Evolutionary conservation across 2,329 filamentous ascomycete species (phyloP).

Genomic region (Pseudopithomyces chartarum): DNA sequence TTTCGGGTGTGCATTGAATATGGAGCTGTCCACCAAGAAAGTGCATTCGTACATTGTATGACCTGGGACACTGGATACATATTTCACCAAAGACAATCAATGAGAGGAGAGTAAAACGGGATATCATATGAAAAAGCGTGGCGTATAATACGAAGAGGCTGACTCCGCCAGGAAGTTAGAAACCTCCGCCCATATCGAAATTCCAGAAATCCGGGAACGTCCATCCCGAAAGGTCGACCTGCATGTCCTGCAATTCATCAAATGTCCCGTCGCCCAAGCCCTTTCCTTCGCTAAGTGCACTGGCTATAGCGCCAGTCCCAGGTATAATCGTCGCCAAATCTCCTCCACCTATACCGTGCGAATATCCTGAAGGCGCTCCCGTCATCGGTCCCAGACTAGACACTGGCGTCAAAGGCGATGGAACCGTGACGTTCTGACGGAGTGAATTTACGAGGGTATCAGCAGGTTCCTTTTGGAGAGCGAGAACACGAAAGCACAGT

Average conservation of each 20-base stretch:
- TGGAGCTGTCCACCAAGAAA: no score
- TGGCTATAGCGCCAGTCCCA: conserved; percentile 12
- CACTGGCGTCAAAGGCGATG: conserved; percentile 11
- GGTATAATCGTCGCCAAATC: conserved; percentile 11
- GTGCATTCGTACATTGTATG: no score
- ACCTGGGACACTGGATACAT: no score
- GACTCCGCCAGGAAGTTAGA: conserved; percentile 11
- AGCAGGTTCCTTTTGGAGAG: conserved; percentile 34
- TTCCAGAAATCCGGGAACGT: conserved; percentile 42
- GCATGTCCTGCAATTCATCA: conserved; percentile 33
- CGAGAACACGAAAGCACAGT: conserved; percentile 34
- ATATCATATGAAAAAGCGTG: no score
- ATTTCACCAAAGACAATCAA: no score
- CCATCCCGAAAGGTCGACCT: conserved; percentile 36
- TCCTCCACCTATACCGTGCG: neutral
- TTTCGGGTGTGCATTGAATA: no score
- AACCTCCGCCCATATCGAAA: conserved; percentile 39
- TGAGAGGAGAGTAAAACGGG: no score
- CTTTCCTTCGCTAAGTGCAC: conserved; percentile 1
- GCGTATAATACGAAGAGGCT: neutral
- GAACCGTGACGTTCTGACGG: conserved; percentile 20
- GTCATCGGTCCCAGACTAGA: conserved; percentile 16
- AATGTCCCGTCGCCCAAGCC: conserved; percentile 20
- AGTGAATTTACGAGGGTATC: conserved; percentile 27
- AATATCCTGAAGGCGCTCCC: neutral